phyloP scores from a whole-genome alignment of 768 basidiomycete species.

The Amyloporia xantha region DNA sequence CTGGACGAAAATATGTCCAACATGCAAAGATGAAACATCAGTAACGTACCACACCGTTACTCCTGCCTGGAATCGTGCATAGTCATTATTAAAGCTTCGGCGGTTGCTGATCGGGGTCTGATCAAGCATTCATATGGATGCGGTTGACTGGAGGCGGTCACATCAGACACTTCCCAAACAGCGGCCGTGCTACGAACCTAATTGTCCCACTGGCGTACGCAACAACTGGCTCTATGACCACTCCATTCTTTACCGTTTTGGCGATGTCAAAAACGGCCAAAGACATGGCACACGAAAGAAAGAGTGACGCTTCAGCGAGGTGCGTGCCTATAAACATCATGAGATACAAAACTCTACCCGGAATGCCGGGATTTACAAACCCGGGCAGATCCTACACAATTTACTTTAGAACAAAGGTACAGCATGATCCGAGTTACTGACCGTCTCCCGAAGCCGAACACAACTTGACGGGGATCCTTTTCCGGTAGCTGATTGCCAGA shows the following conservation, averaged over 20 bases:
- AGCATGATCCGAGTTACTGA: neutral
- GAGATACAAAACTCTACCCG: neutral
- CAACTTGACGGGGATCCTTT: constrained; percentile 23
- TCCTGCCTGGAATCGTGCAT: neutral
- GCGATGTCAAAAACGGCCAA: constrained; percentile 30
- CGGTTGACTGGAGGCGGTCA: constrained; percentile 9
- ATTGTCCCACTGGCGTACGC: constrained; percentile 17
- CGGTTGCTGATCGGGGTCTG: constrained; percentile 15
- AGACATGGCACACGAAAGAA: constrained; percentile 29
- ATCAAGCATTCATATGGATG: constrained; percentile 10
- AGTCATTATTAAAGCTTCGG: constrained; percentile 7
- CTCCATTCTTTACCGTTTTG: constrained; percentile 20
- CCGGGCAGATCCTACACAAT: constrained; percentile 21
- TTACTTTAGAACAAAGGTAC: neutral
- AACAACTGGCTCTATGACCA: constrained; percentile 18
- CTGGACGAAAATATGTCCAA: too few species aligned
- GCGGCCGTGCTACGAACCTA: constrained; percentile 10
- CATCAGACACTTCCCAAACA: neutral
- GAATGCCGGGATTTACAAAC: constrained; percentile 16
- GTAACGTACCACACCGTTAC: too few species aligned
- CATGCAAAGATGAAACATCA: too few species aligned
- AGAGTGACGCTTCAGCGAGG: constrained; percentile 34
- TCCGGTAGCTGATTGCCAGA: constrained; percentile 7
- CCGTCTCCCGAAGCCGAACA: constrained; percentile 32
- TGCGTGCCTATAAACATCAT: constrained; percentile 28